phyloP scores from a whole-genome alignment of 2,329 filamentous ascomycete species.

The Fusarium vanettenii region DNA sequence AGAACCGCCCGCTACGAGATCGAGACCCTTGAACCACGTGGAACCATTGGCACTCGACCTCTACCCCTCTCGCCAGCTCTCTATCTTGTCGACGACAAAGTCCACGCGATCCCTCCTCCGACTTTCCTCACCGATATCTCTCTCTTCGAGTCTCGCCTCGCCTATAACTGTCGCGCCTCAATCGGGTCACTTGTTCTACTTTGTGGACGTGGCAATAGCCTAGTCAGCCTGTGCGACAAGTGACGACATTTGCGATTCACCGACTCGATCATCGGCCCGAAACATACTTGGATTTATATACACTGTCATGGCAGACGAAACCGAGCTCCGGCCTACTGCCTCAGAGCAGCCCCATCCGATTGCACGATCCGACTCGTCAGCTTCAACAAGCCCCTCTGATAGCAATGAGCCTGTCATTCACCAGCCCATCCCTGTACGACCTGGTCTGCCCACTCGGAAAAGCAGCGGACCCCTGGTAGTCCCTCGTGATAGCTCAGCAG shows the following conservation, averaged over 20 bases:
- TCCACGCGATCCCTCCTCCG: constrained; percentile 18
- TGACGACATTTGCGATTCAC: constrained; percentile 11
- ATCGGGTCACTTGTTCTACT: constrained; percentile 6
- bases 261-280: background rate
- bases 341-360: constrained; percentile 48
- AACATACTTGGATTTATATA: background rate
- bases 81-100: constrained; percentile 9
- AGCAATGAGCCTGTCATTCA: constrained; percentile 56
- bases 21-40: constrained; percentile 39
- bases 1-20: constrained; percentile 32
- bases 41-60: constrained; percentile 38
- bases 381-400: constrained; percentile 50
- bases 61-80: constrained; percentile 14
- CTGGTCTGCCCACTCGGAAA: constrained; percentile 77
- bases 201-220: constrained; percentile 22
- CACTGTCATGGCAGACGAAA: constrained; percentile 37
- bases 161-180: background rate
- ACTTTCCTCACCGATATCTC: constrained; percentile 14
- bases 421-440: constrained; percentile 67
- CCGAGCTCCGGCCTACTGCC: constrained; percentile 39
- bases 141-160: background rate
- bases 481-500: constrained; percentile 78
- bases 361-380: constrained; percentile 53
- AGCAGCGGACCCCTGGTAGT: constrained; percentile 87
- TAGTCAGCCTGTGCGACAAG: constrained; percentile 14